Evolutionary conservation across 345 rosid species (phyloP), one percentile per base, ranked within the genome.

Genomic region (Hypericum androsaemum): DNA sequence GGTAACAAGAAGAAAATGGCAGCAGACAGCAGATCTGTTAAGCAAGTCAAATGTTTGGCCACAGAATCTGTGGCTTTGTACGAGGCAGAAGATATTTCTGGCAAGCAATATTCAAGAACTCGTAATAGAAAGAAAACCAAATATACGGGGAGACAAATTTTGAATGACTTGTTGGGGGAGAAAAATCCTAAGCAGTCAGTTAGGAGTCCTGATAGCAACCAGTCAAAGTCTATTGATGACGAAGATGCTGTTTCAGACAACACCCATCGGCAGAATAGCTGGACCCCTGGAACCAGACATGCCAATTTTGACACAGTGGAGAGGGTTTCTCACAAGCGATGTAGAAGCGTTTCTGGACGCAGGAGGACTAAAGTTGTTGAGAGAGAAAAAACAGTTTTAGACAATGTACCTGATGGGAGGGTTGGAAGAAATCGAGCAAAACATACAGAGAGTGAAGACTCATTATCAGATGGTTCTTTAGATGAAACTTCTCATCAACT

Each of bases 1-100:
- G 58, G 51, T 64, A 78, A 77, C 68, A 88, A 88, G 78, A 80
- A 90, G 67, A 92, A 85, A 66, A 56, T 54, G 56, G 57, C 67
- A 61, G 65, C 64, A 10, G 71, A 63, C 59, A 70, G 61, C 41
- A 57, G 47, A 51, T 63, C 82, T 10, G 63, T 52, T 54, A 88
- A 79, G 77, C 75, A 76, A 69, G 70, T 53, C 51, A 70, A 66
- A 59, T 60, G 58, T 55, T 37, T 65, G 11, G 74, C 70, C 53
- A 58, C 59, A 8, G 83, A 77, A 61, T 71, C 61, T 53, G 82
- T 59, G 43, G 68, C 61, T 63, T 82, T 85, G 54, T 83, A 83
- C 63, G 80, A 74, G 75, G 64, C 80, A 37, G 81, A 65, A 50
- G 78, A 62, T 58, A 63, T 57, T 60, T 67, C 71, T 60, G 65